Evolutionary conservation across 208 protist species (phyloP), one percentile per base, ranked within the genome.

Genomic region (Kentomonas sorsogonicus): DNA sequence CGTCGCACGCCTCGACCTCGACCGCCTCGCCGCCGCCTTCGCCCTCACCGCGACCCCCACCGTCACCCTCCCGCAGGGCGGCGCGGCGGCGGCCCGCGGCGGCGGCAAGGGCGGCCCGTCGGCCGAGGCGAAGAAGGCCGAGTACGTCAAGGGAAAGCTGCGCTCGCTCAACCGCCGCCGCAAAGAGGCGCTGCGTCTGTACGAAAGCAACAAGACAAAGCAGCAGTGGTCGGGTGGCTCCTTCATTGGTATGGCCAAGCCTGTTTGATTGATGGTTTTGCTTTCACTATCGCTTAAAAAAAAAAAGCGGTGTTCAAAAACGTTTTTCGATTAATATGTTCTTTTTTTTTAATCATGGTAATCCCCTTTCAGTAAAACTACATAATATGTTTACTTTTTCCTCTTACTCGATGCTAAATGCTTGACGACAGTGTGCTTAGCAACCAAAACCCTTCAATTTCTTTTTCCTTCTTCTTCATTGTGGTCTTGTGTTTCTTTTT

Each of bases 11-110:
- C 74, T 99, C 4, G 89, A 98, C 69, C 63, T 98, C 23, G 84
- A 87, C 23, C 80, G 93, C 18, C 60, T 99, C 0, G 94, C 95
- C 1, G 82, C 75, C 53, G 72, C 76, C 31, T 99, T 99, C 56
- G 96, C 81, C 10, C 72, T 98, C 5, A 89, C 79, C 23, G 74
- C 97, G 7, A 63, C 90, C 27, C 86, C 96, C 27, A 70, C 79
- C 34, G 72, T 96, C 5, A 79, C 86, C 52, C 69, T 95, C 38
- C 81, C 89, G 5, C 87, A 83, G 53, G 81, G 77, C 63, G 65
- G 61, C 15, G 63, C 53, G 0, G 27, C 13, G 30, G 62, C 61
- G 16, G 71, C 46, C 23, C n/a, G n/a, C n/a, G n/a, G n/a, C n/a
- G n/a, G n/a, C n/a, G n/a, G n/a, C n/a, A n/a, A n/a, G n/a, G n/a